Evolutionary conservation across 2,329 filamentous ascomycete species (phyloP), one percentile per base, ranked within the genome.

Genomic region (Boeremia lycopersici): DNA sequence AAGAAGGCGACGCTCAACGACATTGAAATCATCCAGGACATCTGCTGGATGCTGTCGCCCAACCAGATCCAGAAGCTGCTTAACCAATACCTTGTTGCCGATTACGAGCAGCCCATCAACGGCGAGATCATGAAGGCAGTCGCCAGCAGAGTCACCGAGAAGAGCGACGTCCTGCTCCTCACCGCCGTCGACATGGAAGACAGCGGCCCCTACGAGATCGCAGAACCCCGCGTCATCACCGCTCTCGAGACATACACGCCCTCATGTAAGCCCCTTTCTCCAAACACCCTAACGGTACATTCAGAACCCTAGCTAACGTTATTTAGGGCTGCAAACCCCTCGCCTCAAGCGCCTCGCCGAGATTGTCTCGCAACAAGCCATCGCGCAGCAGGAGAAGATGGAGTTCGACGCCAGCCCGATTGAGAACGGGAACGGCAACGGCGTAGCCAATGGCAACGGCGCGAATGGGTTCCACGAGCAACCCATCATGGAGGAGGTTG

Each of bases 71-170:
- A 99, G 78, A 99, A 99, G 81, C 85, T 99, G 30, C 83, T 99
- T 63, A 99, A 99, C 78, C 95, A 99, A 77, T 99, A 99, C 74
- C 85, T 99, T 43, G 93, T 99, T 53, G 95, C 95, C 56, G 95
- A 99, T 77, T 99, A 99, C 76, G 95, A 99, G 78, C 95, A 98
- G 78, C 95, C 95, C 33, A 99, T 99, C 77, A 98, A 99, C 70
- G 95, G 93, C 73, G 95, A 99, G 76, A 99, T 99, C 73, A 99
- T 99, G 95, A 99, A 99, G 81, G 95, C 95, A 7, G 96, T 99
- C 48, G 95, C 96, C 7, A 96, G 92, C 34, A 86, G 93, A 48
- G 95, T 99, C 41, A 98, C 93, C 1, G 95, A 99, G 80, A 99
- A 99, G 87, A 96, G 92, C 69, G 95, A 98, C 68, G 93, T 98